Base-by-base conservation (phyloP, 164 flowering plant species). In the Aristolochia contorta region DNA sequence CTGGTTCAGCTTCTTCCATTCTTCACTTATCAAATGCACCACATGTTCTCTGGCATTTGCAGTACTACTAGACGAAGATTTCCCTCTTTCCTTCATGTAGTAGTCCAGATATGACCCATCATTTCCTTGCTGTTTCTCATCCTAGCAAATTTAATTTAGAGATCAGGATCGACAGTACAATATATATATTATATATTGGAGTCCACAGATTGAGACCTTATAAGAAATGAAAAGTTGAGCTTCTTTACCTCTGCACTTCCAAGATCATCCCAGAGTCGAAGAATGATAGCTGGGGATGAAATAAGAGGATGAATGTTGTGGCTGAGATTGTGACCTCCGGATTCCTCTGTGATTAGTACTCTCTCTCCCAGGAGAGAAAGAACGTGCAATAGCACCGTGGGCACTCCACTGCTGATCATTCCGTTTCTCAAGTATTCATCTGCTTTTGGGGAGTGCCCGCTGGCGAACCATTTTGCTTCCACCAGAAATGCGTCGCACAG, bases 41-140 rank as follows among this genome's bases (percentile, higher is more conserved):
- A 74, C 80, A 56, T 72, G 74, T 9, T 72, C 56, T 59, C 65
- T 14, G n/a, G 79, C 83, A 2, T 5, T 20, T 46, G 73, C 76
- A 10, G 15, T 2, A 0, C 19, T n/a, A n/a, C n/a, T n/a, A n/a
- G n/a, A 1, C 0, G 82, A 54, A 0, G 13, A 8, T 16, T 47
- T 71, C 60, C 55, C 20, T 20, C 71, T 22, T 55, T 78, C 77
- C 22, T 69, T 75, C 74, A 80, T 63, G 69, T 75, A 75, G 58
- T 65, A 83, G 0, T 75, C 78, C 16, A 80, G 45, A 60, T 78
- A 84, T 0, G 91, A 84, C 3, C 85, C 87, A 54, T 85, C 91
- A 16, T 69, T 6, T 0, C 85, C 91, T 1, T 75, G 72, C 69
- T 81, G 85, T 45, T 78, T 69, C 69, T 82, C 91, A 65, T 84